Conservation (phyloP, 2,329 filamentous ascomycete genomes). For the Phoma herbarum region DNA sequence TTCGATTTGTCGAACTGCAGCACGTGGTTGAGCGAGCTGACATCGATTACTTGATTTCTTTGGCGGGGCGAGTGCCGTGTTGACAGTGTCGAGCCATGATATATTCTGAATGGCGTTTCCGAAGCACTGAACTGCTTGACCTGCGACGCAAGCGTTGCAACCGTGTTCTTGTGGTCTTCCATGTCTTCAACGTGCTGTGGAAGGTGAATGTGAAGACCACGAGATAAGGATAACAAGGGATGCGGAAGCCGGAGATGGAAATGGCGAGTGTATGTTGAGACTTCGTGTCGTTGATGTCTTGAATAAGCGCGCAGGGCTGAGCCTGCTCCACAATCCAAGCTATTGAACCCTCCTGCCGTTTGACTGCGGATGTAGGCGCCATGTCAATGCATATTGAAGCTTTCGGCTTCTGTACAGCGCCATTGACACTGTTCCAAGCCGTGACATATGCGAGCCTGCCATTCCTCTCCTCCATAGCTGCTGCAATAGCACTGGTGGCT, state of each 20-base stretch:
- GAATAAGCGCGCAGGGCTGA: conserved; percentile 35
- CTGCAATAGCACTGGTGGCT: background rate
- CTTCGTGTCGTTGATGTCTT: conserved; percentile 18
- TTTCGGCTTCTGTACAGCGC: background rate
- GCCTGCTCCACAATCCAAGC: conserved; percentile 32
- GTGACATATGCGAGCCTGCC: too few relatives aligned
- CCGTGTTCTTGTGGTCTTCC: conserved; percentile 40
- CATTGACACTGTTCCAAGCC: background rate
- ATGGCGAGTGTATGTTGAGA: conserved; percentile 17
- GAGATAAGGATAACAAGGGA: background rate
- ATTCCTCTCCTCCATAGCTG: background rate
- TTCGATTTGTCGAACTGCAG: conserved; percentile 53
- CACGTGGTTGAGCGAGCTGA: conserved; percentile 59
- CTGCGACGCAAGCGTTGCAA: conserved; percentile 37
- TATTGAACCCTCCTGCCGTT: conserved; percentile 26
- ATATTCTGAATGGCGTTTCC: conserved; percentile 62
- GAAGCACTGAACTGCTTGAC: conserved; percentile 57
- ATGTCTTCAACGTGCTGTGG: conserved; percentile 22
- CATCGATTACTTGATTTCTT: conserved; percentile 57
- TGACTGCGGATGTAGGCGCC: conserved; percentile 7
- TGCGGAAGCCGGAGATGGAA: conserved; percentile 5
- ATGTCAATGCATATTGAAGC: background rate
- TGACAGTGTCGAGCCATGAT: conserved; percentile 65
- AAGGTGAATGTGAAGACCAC: too few relatives aligned
- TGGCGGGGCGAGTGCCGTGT: conserved; percentile 57